Evolutionary conservation across 768 basidiomycete genomes (phyloP).

Genomic region (Serendipita indica): DNA sequence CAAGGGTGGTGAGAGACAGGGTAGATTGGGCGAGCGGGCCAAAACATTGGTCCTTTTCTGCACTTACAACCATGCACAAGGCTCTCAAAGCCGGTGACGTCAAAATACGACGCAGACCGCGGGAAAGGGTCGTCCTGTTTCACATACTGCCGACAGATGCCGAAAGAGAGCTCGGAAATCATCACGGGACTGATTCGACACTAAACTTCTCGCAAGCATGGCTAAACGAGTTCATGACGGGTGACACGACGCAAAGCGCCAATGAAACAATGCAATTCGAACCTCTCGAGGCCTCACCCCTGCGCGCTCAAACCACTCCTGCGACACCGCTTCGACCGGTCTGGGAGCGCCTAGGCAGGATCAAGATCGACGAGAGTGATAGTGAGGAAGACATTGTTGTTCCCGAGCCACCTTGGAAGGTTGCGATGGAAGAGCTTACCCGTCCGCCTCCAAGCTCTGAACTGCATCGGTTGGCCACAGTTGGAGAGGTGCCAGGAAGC

Average conservation of each 20-base stretch:
- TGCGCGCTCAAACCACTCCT: too few relatives aligned
- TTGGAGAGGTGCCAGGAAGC: neutral
- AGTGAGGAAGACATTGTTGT: neutral
- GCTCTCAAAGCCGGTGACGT: neutral
- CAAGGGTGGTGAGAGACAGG: neutral
- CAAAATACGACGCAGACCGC: neutral
- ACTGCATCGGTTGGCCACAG: neutral
- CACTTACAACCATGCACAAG: neutral
- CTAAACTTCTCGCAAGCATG: neutral
- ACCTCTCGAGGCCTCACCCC: neutral
- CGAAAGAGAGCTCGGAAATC: neutral
- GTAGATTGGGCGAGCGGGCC: neutral
- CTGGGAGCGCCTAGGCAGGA: neutral
- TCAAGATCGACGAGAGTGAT: conserved; percentile 6
- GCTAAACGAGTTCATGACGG: neutral
- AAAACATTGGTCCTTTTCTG: neutral
- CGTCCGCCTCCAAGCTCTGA: neutral
- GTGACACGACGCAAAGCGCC: neutral
- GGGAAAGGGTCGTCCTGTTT: neutral
- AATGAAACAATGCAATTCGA: neutral
- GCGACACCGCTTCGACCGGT: neutral
- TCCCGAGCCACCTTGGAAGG: conserved; percentile 3
- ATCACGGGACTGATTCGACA: neutral
- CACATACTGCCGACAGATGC: neutral
- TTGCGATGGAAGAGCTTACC: neutral